Percentiles rank a stretch among this genome's conserved stretches.
These are phyloP conservation scores for Cyclotella distinguenda DNA, from an alignment of 108 stramenopile species.

Conservation along the genomic window DNA sequence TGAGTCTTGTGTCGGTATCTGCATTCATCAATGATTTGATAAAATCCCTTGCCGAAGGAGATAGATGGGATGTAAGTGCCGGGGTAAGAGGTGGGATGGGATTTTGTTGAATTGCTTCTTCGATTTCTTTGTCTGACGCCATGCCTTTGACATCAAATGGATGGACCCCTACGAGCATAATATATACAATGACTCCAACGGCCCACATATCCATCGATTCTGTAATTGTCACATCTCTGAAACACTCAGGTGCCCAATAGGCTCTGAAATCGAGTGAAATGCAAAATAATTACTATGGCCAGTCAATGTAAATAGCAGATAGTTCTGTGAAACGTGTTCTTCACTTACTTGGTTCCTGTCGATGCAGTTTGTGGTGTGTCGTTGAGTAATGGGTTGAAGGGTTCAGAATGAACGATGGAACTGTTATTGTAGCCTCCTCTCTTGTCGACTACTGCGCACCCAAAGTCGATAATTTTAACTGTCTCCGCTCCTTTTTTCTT, in stretches of 20 bases:
- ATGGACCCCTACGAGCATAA: slow-evolving; percentile 84
- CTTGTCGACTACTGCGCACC: slow-evolving; percentile 33
- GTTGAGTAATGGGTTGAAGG: background rate
- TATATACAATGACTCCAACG: slow-evolving; percentile 82
- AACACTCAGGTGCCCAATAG: slow-evolving; percentile 83
- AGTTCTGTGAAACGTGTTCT: too few relatives aligned
- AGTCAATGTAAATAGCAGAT: too few relatives aligned
- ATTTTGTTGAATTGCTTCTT: slow-evolving; percentile 42
- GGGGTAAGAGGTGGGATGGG: slow-evolving; percentile 47
- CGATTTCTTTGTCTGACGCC: slow-evolving; percentile 64
- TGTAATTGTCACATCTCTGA: slow-evolving; percentile 23
- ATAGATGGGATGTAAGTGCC: slow-evolving; percentile 39
- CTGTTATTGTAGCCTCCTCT: slow-evolving; percentile 20
- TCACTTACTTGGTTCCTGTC: slow-evolving; percentile 52
- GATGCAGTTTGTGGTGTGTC: slow-evolving; percentile 3
- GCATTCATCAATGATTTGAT: slow-evolving; percentile 45
- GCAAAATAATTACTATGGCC: background rate
- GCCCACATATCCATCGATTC: slow-evolving; percentile 73
- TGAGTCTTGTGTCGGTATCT: slow-evolving; percentile 49
- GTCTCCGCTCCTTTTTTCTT: slow-evolving; percentile 46
- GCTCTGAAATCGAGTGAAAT: slow-evolving; percentile 24
- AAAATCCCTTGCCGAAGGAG: slow-evolving; percentile 58
- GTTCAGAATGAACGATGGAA: too few relatives aligned
- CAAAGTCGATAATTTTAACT: slow-evolving; percentile 59
- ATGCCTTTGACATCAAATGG: slow-evolving; percentile 77